A percentile compares a stretch with the other conserved stretches of the same genome.
phyloP scores from a whole-genome alignment of 192 early-diverging fungal genomes.

The Chytriomyces hyalinus region DNA sequence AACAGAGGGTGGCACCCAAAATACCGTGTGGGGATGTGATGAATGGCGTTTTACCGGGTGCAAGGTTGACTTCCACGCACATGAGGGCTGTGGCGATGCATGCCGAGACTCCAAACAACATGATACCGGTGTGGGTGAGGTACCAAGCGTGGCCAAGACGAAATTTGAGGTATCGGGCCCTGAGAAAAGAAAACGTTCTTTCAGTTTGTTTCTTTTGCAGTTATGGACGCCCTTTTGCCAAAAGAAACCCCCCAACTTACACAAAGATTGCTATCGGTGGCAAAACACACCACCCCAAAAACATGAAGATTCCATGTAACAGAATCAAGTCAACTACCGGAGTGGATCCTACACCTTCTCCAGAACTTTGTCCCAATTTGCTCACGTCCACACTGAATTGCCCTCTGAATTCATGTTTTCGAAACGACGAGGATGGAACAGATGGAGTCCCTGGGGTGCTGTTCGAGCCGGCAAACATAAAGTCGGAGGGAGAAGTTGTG shows the following conservation, averaged over 20 bases:
- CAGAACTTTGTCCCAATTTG: neutral
- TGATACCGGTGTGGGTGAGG: slow-evolving; percentile 37
- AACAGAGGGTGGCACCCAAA: slow-evolving; percentile 7
- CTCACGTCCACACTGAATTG: neutral
- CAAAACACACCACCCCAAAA: slow-evolving; percentile 50
- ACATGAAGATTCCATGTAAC: slow-evolving; percentile 53
- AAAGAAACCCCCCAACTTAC: neutral
- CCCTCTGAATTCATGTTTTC: neutral
- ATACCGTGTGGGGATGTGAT: slow-evolving; percentile 11
- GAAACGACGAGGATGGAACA: neutral
- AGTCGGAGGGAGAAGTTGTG: neutral
- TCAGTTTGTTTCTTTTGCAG: too few species aligned
- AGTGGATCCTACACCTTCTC: neutral
- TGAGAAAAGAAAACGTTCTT: too few species aligned
- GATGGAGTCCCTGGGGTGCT: neutral
- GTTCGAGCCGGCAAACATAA: neutral
- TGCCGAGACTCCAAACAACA: slow-evolving; percentile 23
- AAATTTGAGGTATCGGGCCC: slow-evolving; percentile 44
- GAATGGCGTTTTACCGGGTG: slow-evolving; percentile 11
- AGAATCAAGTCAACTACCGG: neutral
- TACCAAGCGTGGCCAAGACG: slow-evolving; percentile 41
- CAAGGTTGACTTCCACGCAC: neutral
- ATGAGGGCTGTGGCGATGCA: slow-evolving; percentile 21
- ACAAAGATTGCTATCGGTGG: slow-evolving; percentile 50
- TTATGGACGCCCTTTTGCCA: too few species aligned